Evolutionary conservation across 371 early-diverging fungal species (phyloP).

Genomic region (Mycotypha africana): DNA sequence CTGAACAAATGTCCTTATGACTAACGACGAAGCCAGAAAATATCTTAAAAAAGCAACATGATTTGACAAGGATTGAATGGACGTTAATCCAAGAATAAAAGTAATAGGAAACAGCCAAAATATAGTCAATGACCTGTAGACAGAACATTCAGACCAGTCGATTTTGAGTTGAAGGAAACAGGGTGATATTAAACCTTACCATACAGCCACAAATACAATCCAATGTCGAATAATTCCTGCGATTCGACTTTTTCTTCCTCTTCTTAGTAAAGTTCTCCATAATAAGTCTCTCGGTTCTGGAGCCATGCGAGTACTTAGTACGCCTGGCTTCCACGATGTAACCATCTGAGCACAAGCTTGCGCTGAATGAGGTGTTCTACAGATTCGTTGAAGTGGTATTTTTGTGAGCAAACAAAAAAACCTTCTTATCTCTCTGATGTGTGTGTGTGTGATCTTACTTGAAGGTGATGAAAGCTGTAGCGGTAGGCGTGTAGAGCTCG

Average conservation of each 20-base stretch:
- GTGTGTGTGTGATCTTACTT: conserved; percentile 38
- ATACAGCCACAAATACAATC: conserved; percentile 51
- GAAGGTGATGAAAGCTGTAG: conserved; percentile 63
- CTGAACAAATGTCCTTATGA: conserved; percentile 50
- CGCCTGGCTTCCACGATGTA: conserved; percentile 59
- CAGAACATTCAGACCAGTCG: too few species aligned
- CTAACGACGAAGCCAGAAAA: conserved; percentile 47
- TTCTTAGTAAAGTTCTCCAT: conserved; percentile 77
- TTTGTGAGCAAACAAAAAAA: neutral
- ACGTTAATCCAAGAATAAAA: conserved; percentile 64
- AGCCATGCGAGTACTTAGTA: conserved; percentile 68
- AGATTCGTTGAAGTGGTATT: neutral
- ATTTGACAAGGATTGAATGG: conserved; percentile 62
- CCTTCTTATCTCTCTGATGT: neutral
- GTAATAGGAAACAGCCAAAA: conserved; percentile 69
- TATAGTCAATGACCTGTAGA: conserved; percentile 63
- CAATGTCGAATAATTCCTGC: conserved; percentile 38
- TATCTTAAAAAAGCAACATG: conserved; percentile 48
- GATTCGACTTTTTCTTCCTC: conserved; percentile 35
- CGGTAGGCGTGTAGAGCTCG: conserved; percentile 46
- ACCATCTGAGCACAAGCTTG: conserved; percentile 60
- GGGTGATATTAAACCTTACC: conserved; percentile 21
- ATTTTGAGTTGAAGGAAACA: too few species aligned
- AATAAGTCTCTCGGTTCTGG: conserved; percentile 90
- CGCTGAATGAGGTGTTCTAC: conserved; percentile 39